A percentile compares a stretch with the other conserved stretches of the same genome.
phyloP scores from a whole-genome alignment of 1,284 basidiomycete species.

The Sporisorium iseilematis-ciliati region DNA sequence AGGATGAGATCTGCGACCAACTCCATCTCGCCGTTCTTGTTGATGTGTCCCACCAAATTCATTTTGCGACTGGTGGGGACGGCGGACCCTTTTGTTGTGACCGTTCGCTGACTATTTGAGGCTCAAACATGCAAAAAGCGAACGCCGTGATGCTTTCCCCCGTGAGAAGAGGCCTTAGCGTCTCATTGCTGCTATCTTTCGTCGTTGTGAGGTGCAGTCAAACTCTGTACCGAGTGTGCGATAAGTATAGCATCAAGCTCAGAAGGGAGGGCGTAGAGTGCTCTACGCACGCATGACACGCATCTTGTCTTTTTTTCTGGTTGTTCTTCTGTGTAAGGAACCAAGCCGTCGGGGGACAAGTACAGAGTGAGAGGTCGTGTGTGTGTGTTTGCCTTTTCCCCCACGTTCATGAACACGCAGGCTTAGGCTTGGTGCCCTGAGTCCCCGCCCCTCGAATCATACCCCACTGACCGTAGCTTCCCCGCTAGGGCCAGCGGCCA shows the following conservation, averaged over 20 bases:
- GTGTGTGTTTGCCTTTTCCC: no score
- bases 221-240: background rate
- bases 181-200: background rate
- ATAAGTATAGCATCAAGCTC: slow-evolving; percentile 2
- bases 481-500: background rate
- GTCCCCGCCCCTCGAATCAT: background rate
- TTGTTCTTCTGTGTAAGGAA: slow-evolving; percentile 1
- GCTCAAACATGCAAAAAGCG: slow-evolving; percentile 11
- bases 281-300: no score
- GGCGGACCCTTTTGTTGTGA: background rate
- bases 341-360: slow-evolving; percentile 7
- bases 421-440: no score
- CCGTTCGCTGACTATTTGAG: background rate
- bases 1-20: no score
- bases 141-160: slow-evolving; percentile 14
- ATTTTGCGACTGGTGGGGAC: background rate
- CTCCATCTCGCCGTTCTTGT: no score
- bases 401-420: no score
- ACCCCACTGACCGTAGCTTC: slow-evolving; percentile 6
- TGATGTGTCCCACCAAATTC: no score
- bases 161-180: slow-evolving; percentile 10
- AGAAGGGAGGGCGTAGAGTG: slow-evolving; percentile 1
- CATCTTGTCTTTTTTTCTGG: background rate
- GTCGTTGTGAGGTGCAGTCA: background rate
- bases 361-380: no score